Evolutionary conservation across 2,329 filamentous ascomycete species (phyloP), one percentile per base, ranked within the genome.

Genomic region (Epichloe brachyelytri): DNA sequence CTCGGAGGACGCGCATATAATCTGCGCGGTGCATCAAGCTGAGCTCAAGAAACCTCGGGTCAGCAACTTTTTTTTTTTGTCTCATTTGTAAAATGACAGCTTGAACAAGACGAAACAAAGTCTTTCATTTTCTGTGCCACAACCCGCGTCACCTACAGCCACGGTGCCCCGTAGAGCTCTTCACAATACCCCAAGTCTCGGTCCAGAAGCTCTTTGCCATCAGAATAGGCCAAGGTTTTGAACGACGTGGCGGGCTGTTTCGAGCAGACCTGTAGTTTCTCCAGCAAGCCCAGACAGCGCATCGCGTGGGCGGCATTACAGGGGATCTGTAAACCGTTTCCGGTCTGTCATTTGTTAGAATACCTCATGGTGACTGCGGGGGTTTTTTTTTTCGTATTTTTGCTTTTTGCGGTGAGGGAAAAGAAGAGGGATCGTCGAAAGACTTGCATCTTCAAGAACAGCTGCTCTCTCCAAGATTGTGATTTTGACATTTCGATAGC

Each of bases 301-400:
- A 58, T 51, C 6, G 50, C 46, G 26, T 56, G 51, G 4, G 48
- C 38, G n/a, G 56, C 56, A 34, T 58, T 58, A 11, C 53, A 54
- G 3, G 56, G 54, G 10, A 58, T 39, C 34, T 57, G 56, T 20
- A 58, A 49, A n/a, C 55, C 56, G 19, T 56, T 53, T 3, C 55
- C 55, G 3, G 48, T 48, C 56, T 58, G 41, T 12, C 39, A 11
- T 12, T 15, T 33, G 39, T 45, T 38, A 49, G 30, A n/a, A 19
- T 19, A 11, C 6, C 8, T 3, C 10, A 15, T 15, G 8, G 15
- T 14, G 5, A 11, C 22, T 17, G 19, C 20, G n/a, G n/a, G n/a
- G n/a, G 2, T 3, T 8, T 26, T 8, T 8, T 7, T 7, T 26
- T 7, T 8, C 3, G 2, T 2, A 2, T 2, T 5, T 12, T 37